Evolutionary conservation across 306 rosid genomes (phyloP), one percentile per base, ranked within the genome.

Genomic region (Lathyrus tuberosus): DNA sequence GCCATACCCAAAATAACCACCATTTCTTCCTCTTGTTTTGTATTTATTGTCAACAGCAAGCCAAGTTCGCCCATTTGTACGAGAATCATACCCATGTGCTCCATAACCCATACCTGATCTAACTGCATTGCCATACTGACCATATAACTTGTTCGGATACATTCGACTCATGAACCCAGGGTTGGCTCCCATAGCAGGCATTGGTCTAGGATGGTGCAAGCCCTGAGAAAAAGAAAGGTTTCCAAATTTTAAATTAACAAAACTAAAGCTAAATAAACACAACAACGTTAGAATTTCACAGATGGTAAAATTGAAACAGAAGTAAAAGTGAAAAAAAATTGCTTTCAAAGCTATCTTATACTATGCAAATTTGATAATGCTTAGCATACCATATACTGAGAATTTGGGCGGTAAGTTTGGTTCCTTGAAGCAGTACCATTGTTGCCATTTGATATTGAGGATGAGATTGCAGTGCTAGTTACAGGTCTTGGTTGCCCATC

Each of bases 61-160:
- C 99, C 99, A 94, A 5, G 90, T 17, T 0, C 95, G 90, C 6
- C 91, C 96, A 77, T 75, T 84, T n/a, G 87, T 53, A 54, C 91
- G 84, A 4, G 95, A 85, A 73, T 94, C 97, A 66, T 90, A 94
- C 5, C 96, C 97, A 71, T 90, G 89, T 11, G 91, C 72, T 24
- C 92, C 98, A 59, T 77, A 94, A 37, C 94, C 96, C 86, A 90
- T 82, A 22, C 95, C 85, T 64, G 98, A 84, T 81, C 98, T 85
- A 4, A 88, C 82, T 2, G 89, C 12, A 61, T 80, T 88, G 38
- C 96, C 95, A 77, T 86, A 94, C 30, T 84, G 95, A 14, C 96
- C 85, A 40, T 90, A 94, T 52, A 88, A 28, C 75, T 87, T 93
- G 87, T 67, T 84, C 0, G 96, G 91, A 69, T 90, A 93, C 83